phyloP scores from a whole-genome alignment of 1,139 yeast species.

The Scheffersomyces segobiensis region DNA sequence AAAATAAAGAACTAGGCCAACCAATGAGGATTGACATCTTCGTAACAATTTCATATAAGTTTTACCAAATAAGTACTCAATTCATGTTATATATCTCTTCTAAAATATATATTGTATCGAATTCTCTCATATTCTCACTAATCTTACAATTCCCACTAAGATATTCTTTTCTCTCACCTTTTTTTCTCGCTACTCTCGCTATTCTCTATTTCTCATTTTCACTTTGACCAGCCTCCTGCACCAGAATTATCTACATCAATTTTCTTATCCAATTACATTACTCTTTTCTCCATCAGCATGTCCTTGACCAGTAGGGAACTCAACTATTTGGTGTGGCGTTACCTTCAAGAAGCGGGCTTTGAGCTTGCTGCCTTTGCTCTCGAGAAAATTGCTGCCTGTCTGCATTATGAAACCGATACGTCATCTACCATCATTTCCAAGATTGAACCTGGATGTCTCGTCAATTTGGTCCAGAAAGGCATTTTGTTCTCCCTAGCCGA shows the following conservation, averaged over 20 bases:
- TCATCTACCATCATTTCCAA: constrained; percentile 51
- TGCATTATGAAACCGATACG: constrained; percentile 51
- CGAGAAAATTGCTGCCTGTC: constrained; percentile 70
- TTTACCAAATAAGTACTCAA: neutral
- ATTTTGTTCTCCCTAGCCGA: constrained; percentile 58
- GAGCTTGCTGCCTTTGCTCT: constrained; percentile 82
- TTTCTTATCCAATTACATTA: neutral
- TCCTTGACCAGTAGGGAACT: constrained; percentile 82
- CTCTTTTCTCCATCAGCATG: constrained; percentile 41
- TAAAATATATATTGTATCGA: neutral
- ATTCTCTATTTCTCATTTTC: neutral
- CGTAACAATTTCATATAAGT: neutral
- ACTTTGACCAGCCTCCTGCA: neutral
- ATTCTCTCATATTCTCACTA: neutral
- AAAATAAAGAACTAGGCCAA: neutral
- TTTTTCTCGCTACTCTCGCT: neutral
- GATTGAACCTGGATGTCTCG: constrained; percentile 67
- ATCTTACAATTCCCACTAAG: neutral
- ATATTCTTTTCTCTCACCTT: neutral
- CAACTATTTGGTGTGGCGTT: constrained; percentile 91
- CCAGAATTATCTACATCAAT: neutral
- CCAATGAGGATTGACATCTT: no score
- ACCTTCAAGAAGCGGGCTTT: constrained; percentile 83
- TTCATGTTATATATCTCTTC: neutral
- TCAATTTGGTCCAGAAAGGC: constrained; percentile 82